Base-by-base conservation (phyloP, 164 flowering plant genomes). In the Macadamia tetraphylla region DNA sequence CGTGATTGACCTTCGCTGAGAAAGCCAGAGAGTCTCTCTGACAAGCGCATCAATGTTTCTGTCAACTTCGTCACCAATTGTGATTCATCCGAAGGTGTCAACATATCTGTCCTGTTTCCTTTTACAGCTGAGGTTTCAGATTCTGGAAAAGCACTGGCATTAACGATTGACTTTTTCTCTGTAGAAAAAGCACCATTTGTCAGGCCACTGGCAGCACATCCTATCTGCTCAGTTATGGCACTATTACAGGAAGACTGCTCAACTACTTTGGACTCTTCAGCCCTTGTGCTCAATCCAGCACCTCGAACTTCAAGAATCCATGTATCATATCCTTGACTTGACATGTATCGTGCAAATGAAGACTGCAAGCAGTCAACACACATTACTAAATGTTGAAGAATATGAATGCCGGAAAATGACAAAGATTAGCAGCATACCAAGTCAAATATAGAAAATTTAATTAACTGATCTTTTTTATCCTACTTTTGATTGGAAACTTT, bases 271-370 rank as follows among this genome's bases (percentile, higher is more conserved):
- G 80, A 53, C 69, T 80, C 82, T 18, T 75, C 76, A 29, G 64
- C 84, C 43, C 75, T 76, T 30, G 72, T 77, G 75, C 98, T 95
- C 87, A 95, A 79, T 2, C 99, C 97, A 71, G 99, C 97, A 70
- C 99, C 99, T 67, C 99, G 85, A 71, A 88, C 85, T 81, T 95
- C 99, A 59, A 95, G 90, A 69, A 95, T 81, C 99, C 98, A 92
- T 29, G 97, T 92, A 75, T 95, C 99, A 83, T 84, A 95, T 80
- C 99, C 99, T 79, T 91, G 87, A 60, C 77, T 85, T 63, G 91
- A 84, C 99, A 95, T 92, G 79, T 88, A 77, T 60, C 97, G 90
- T 46, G 98, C 97, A 85, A 95, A 95, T 48, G 99, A 95, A 77
- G 82, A 91, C 97, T 92, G 89, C 80, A 84, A 69, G 67, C n/a